These are phyloP conservation scores for Gracilaria gracilis DNA, from an alignment of 23 red algal species.

Conservation along the genomic window DNA sequence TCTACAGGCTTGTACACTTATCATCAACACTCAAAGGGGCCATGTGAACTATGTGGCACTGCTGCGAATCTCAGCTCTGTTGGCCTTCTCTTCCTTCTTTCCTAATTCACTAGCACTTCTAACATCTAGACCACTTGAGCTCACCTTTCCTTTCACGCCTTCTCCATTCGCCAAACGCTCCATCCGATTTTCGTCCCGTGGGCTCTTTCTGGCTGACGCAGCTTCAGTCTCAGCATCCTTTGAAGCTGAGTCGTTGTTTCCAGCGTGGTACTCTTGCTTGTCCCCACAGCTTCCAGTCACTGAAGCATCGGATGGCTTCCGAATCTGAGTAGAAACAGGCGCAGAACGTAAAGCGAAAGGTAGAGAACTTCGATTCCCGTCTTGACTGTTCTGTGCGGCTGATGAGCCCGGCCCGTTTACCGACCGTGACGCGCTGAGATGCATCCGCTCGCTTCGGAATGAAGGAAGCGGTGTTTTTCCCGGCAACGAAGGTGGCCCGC, in stretches of 20 bases:
- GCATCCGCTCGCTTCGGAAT: constrained; percentile 63
- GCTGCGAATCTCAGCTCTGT: constrained; percentile 48
- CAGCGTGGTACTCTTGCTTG: background rate
- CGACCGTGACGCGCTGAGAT: constrained; percentile 37
- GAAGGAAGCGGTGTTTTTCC: constrained; percentile 60
- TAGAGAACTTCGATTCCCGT: constrained; percentile 19
- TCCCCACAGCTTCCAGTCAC: background rate
- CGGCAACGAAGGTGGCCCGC: constrained; percentile 5
- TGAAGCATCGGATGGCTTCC: background rate
- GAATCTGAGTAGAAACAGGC: constrained; percentile 13
- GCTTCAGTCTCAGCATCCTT: background rate
- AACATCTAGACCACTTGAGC: background rate
- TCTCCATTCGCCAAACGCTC: constrained; percentile 40
- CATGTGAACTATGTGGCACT: constrained; percentile 29
- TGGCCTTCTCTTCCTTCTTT: constrained; percentile 38
- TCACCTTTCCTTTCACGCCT: constrained; percentile 9
- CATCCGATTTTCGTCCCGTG: constrained; percentile 20
- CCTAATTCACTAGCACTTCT: background rate
- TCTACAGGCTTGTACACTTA: background rate
- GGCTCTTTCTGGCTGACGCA: background rate
- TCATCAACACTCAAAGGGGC: background rate
- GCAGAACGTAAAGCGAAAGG: constrained; percentile 41
- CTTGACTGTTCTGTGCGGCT: background rate
- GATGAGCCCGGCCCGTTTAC: background rate
- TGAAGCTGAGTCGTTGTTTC: background rate